Conservation (phyloP, 2,329 filamentous ascomycete genomes). For the Claviceps capensis region DNA sequence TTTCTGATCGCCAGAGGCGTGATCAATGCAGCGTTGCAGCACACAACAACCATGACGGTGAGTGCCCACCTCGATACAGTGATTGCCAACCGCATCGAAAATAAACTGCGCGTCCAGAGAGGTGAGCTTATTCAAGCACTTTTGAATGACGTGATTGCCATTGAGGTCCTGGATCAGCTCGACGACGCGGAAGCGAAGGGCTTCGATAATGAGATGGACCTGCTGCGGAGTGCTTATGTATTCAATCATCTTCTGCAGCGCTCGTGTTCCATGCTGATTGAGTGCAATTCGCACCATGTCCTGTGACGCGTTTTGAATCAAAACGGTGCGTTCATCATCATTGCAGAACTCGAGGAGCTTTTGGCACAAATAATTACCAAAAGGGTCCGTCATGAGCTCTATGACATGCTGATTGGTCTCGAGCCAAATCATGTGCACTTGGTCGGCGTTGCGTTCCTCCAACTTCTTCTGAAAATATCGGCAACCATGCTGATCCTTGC, state of each 20-base stretch:
- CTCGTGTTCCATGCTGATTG: slow-evolving; percentile 93
- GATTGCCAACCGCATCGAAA: slow-evolving; percentile 78
- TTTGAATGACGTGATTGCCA: slow-evolving; percentile 98
- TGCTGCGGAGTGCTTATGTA: slow-evolving; percentile 79
- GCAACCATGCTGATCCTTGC: slow-evolving; percentile 97
- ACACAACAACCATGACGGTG: slow-evolving; percentile 98
- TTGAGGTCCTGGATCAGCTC: slow-evolving; percentile 95
- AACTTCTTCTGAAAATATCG: slow-evolving; percentile 95
- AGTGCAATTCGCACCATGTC: slow-evolving; percentile 87
- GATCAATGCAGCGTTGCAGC: slow-evolving; percentile 94
- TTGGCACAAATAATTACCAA: slow-evolving; percentile 98
- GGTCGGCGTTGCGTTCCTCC: slow-evolving; percentile 71
- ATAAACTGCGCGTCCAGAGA: slow-evolving; percentile 85
- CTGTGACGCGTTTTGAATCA: slow-evolving; percentile 79
- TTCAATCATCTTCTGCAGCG: slow-evolving; percentile 99
- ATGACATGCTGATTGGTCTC: slow-evolving; percentile 91
- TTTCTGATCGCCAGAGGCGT: slow-evolving; percentile 84
- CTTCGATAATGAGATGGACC: slow-evolving; percentile 74
- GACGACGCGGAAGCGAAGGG: slow-evolving; percentile 73
- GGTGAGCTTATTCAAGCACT: slow-evolving; percentile 90
- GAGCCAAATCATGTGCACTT: slow-evolving; percentile 84
- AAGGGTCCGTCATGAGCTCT: slow-evolving; percentile 97
- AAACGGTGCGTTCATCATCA: slow-evolving; percentile 82
- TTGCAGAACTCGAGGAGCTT: slow-evolving; percentile 93
- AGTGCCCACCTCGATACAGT: slow-evolving; percentile 85